Evolutionary conservation across 805 yeast species (phyloP), one percentile per base, ranked within the genome.

Genomic region (Myxozyma mucilagina): DNA sequence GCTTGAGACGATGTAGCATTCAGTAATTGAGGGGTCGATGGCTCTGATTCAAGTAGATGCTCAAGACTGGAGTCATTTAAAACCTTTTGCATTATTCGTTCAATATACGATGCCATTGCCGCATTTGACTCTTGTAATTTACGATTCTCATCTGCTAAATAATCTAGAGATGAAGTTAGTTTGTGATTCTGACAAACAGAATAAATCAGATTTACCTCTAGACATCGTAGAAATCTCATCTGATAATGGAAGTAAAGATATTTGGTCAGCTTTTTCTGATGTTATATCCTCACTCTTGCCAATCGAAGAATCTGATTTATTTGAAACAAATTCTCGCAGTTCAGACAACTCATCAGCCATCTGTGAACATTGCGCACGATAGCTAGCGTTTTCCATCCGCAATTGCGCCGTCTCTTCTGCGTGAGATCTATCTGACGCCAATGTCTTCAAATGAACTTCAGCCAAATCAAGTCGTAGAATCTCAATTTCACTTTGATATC

Each of bases 391-490:
- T 16, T 59, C 45, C 7, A 32, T n/a, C 16, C 34, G 16, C n/a
- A 59, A 47, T 8, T 29, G 35, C 29, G 18, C 24, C n/a, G 52
- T n/a, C 14, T 52, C 50, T 11, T 34, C 49, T 32, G 38, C 34
- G 38, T 51, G 44, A 14, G 38, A 16, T 7, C 29, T 20, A 10
- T 59, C 61, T 9, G 48, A 39, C 1, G 45, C 51, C n/a, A 56
- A 16, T 9, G 32, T 6, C 35, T 43, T 44, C 35, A 53, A 32
- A 42, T 59, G 58, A 16, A 47, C 7, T 2, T 55, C 53, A 4
- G 64, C 66, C 7, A 62, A 50, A 39, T 62, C 66, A 13, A 56
- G 16, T n/a, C 66, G 60, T n/a, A 62, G 54, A n/a, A 29, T 29
- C 18, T 59, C 58, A 7, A 62, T 41, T 44, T 61, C 65, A 9